Conservation (phyloP, 2,329 filamentous ascomycete genomes). For the Epichloe scottii region DNA sequence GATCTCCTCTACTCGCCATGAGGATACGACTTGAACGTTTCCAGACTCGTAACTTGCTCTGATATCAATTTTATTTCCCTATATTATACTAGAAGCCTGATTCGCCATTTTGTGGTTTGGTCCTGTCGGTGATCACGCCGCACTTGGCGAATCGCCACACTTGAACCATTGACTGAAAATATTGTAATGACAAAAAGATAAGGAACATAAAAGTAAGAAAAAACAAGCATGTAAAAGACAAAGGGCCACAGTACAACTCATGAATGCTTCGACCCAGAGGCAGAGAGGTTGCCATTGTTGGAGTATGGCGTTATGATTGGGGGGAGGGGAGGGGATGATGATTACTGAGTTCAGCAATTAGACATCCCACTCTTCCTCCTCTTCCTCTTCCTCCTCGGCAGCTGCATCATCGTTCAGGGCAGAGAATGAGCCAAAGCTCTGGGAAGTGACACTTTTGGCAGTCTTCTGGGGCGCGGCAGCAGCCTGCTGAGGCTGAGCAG, state of each 20-base stretch:
- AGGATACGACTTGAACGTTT: too few species aligned
- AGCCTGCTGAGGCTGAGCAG: slow-evolving; percentile 20
- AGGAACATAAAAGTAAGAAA: not conserved
- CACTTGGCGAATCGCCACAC: not conserved
- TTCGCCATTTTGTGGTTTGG: not conserved
- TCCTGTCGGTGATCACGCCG: not conserved
- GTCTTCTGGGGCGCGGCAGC: slow-evolving; percentile 15
- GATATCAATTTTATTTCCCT: not conserved
- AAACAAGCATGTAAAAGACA: not conserved
- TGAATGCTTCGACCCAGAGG: not conserved
- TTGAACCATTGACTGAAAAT: not conserved
- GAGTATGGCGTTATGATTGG: not conserved
- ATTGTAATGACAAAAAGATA: not conserved
- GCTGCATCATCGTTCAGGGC: slow-evolving; percentile 30
- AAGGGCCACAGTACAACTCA: slow-evolving; percentile 1
- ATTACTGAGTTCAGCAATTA: slow-evolving; percentile 14
- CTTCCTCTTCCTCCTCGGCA: slow-evolving; percentile 32
- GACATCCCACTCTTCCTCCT: slow-evolving; percentile 41
- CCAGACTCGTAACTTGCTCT: not conserved
- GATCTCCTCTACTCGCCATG: too few species aligned
- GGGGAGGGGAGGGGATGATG: not conserved
- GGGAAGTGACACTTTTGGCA: slow-evolving; percentile 19
- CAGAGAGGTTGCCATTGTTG: not conserved
- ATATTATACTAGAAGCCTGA: not conserved
- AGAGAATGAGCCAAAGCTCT: slow-evolving; percentile 35